Percentiles rank a stretch among this genome's conserved stretches.
phyloP scores from a whole-genome alignment of 2,329 filamentous ascomycete species.

The Xylariaceae sp. region DNA sequence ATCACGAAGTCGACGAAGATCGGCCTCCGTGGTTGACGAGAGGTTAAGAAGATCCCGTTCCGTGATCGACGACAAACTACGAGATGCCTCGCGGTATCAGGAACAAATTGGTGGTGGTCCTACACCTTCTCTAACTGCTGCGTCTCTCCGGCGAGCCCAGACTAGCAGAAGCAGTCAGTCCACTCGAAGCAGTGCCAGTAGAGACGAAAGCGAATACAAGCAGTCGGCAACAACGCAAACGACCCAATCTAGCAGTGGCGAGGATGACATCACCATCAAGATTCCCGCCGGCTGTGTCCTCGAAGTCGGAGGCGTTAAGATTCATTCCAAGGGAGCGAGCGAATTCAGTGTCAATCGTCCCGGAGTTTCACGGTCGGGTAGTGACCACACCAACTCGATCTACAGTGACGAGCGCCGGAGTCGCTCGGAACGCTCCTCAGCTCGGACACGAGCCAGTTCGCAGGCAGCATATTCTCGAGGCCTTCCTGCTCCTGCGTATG shows the following conservation, averaged over 20 bases:
- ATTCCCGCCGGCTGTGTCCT: conserved; percentile 52
- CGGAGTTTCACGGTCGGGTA: conserved; percentile 38
- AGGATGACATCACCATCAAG: conserved; percentile 58
- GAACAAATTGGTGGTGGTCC: conserved; percentile 44
- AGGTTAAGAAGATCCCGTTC: conserved; percentile 37
- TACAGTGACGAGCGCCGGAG: conserved; percentile 46
- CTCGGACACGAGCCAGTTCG: conserved; percentile 45
- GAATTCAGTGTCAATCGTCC: conserved; percentile 51
- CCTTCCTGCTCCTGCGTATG: conserved; percentile 17
- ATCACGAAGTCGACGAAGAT: conserved; percentile 31
- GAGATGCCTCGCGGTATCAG: conserved; percentile 46
- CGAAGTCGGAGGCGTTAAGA: conserved; percentile 52
- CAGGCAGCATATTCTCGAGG: conserved; percentile 42
- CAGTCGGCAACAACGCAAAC: conserved; percentile 58
- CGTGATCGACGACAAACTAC: conserved; percentile 42
- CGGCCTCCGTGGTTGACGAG: conserved; percentile 38
- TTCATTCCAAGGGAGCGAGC: conserved; percentile 54
- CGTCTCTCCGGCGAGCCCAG: conserved; percentile 47
- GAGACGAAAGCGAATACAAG: conserved; percentile 58
- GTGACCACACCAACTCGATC: conserved; percentile 45
- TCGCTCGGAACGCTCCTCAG: conserved; percentile 38
- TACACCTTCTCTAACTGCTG: conserved; percentile 48
- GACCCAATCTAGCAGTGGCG: conserved; percentile 48
- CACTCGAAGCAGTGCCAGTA: conserved; percentile 54
- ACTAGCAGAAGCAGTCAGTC: conserved; percentile 50